phyloP scores from a whole-genome alignment of 768 basidiomycete species.

The Sarcomyxa edulis region DNA sequence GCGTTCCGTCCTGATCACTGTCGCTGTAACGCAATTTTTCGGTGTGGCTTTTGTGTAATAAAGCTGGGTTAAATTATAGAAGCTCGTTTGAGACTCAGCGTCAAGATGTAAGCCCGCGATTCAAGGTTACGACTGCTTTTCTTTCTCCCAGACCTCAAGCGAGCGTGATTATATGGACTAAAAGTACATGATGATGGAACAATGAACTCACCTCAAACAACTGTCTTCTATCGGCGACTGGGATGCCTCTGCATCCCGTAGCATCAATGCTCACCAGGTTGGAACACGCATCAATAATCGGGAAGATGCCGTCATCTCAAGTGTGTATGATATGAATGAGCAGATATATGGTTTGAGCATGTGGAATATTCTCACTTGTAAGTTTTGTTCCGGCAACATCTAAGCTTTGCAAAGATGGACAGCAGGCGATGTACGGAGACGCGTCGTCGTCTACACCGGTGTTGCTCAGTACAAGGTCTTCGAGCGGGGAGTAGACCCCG shows the following conservation, averaged over 20 bases:
- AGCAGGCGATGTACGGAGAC: conserved; percentile 45
- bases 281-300: conserved; percentile 52
- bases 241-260: conserved; percentile 63
- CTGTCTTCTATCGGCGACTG: conserved; percentile 50
- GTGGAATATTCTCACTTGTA: conserved; percentile 45
- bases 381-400: conserved; percentile 56
- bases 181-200: not conserved
- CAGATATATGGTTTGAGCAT: not conserved
- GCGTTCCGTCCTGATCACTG: conserved; percentile 32
- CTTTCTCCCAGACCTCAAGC: conserved; percentile 27
- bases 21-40: no score
- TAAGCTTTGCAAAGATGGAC: conserved; percentile 40
- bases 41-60: no score
- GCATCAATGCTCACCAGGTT: conserved; percentile 51
- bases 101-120: not conserved
- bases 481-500: conserved; percentile 31
- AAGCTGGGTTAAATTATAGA: no score
- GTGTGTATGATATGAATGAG: no score
- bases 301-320: conserved; percentile 52
- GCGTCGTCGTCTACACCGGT: conserved; percentile 58
- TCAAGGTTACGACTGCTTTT: no score
- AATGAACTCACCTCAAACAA: conserved; percentile 70
- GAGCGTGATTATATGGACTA: not conserved
- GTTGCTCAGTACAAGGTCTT: conserved; percentile 50
- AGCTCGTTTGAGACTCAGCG: no score